Evolutionary conservation across 2,329 filamentous ascomycete species (phyloP).

Genomic region (Fulvia fulva): DNA sequence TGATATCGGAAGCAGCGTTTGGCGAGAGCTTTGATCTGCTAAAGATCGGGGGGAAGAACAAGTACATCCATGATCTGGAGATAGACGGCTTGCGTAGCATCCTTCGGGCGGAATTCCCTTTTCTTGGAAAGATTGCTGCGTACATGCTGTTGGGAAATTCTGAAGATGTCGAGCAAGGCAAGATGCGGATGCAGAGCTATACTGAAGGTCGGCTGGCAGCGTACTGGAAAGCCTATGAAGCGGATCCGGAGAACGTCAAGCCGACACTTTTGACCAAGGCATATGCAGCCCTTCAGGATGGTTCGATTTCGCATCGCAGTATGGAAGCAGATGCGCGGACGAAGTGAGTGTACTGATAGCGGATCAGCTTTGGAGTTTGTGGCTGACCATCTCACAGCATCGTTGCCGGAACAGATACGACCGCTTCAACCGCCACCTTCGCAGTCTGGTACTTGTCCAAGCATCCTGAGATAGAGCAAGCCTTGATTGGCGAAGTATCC

Average conservation of each 20-base stretch:
- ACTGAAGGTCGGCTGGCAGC: not conserved
- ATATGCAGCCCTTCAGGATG: conserved; percentile 2
- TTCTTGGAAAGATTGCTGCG: not conserved
- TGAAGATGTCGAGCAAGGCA: not conserved
- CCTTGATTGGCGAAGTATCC: conserved; percentile 24
- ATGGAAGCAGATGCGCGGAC: not conserved
- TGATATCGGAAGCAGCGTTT: conserved; percentile 1
- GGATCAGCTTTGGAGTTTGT: too few relatives aligned
- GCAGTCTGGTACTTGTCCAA: conserved; percentile 24
- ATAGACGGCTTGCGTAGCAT: not conserved
- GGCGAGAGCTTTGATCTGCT: conserved; percentile 6
- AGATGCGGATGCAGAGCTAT: not conserved
- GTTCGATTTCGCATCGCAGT: not conserved
- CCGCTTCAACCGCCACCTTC: conserved; percentile 27
- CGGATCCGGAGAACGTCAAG: conserved; percentile 2
- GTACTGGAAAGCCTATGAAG: not conserved
- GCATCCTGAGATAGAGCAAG: conserved; percentile 16
- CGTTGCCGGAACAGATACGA: conserved; percentile 28
- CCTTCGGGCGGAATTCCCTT: conserved; percentile 4
- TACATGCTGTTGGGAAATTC: not conserved
- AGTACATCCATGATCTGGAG: conserved; percentile 6
- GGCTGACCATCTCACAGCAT: conserved; percentile 1
- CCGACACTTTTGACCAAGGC: conserved; percentile 6
- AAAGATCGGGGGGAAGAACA: conserved; percentile 2
- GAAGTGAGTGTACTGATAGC: too few relatives aligned